These are phyloP conservation scores for Musa troglodytarum DNA, from an alignment of 176 grass and related monocot species.

Conservation along the genomic window DNA sequence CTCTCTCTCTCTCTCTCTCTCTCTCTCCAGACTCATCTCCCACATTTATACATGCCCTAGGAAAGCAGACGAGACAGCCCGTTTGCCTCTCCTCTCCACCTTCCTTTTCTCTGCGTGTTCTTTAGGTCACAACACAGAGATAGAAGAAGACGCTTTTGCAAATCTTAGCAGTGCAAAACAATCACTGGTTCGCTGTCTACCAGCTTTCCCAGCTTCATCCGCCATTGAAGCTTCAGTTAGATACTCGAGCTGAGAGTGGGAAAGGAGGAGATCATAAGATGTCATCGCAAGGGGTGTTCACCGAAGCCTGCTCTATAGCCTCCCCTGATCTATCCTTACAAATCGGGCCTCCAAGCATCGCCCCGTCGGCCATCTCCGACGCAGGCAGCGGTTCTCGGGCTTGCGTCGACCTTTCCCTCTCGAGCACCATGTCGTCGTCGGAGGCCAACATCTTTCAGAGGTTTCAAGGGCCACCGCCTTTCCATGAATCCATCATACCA, in stretches of 20 bases:
- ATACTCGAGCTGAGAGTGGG: no score
- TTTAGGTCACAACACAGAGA: neutral
- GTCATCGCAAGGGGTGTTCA: neutral
- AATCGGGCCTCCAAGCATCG: slow-evolving; percentile 24
- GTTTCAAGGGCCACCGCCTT: no score
- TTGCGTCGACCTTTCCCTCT: slow-evolving; percentile 2
- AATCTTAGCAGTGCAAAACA: no score
- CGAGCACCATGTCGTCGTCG: neutral
- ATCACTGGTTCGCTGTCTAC: no score
- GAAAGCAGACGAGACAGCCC: neutral
- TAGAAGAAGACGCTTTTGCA: no score
- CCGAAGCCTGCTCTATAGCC: slow-evolving; percentile 3
- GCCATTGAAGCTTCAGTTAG: neutral
- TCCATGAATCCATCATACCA: neutral
- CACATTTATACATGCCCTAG: neutral
- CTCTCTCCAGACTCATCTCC: neutral
- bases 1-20: neutral
- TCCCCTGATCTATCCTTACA: slow-evolving; percentile 29
- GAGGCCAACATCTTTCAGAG: no score
- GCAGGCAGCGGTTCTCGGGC: neutral
- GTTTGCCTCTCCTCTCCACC: neutral
- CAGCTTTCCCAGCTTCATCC: neutral
- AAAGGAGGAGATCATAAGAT: neutral
- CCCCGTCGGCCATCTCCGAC: neutral
- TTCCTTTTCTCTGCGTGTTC: neutral